These are phyloP conservation scores for Cichorium intybus DNA, from an alignment of 140 eudicot genomes.

Conservation along the genomic window DNA sequence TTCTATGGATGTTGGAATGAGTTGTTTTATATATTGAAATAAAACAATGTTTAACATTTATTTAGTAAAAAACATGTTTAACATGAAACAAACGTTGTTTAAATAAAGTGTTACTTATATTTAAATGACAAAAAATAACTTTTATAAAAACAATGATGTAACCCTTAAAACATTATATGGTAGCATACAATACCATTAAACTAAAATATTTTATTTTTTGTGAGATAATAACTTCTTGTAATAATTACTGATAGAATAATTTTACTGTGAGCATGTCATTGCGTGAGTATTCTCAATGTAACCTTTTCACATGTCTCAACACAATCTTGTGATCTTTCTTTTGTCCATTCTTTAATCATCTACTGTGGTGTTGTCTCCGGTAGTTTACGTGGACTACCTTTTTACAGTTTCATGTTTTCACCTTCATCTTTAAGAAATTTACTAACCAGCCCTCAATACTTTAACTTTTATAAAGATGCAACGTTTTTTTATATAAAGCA, in stretches of 20 bases:
- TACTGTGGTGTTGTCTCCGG: slow-evolving; percentile 5
- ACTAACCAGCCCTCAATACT: not conserved
- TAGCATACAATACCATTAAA: not conserved
- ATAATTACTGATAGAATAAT: slow-evolving; percentile 9
- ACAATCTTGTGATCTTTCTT: slow-evolving; percentile 40
- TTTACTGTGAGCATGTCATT: slow-evolving; percentile 29
- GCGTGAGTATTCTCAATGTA: slow-evolving; percentile 1
- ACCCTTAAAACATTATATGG: not conserved
- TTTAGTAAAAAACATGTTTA: not conserved
- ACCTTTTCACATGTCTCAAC: slow-evolving; percentile 35
- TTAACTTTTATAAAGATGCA: not conserved
- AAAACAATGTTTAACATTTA: not conserved
- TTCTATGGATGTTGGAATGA: not conserved
- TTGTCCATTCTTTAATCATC: slow-evolving; percentile 29
- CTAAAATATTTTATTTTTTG: not conserved
- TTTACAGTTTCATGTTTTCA: not conserved
- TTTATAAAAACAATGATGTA: not conserved
- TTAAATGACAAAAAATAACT: no score
- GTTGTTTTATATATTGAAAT: not conserved
- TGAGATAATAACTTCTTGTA: not conserved
- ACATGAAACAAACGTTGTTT: not conserved
- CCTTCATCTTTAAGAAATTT: not conserved
- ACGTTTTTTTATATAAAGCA: not conserved
- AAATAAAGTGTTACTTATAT: not conserved
- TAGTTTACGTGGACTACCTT: slow-evolving; percentile 31